Percentiles rank a stretch among this genome's conserved stretches.
Conservation (phyloP, 2,329 filamentous ascomycete species). For the Colletotrichum sp. region DNA sequence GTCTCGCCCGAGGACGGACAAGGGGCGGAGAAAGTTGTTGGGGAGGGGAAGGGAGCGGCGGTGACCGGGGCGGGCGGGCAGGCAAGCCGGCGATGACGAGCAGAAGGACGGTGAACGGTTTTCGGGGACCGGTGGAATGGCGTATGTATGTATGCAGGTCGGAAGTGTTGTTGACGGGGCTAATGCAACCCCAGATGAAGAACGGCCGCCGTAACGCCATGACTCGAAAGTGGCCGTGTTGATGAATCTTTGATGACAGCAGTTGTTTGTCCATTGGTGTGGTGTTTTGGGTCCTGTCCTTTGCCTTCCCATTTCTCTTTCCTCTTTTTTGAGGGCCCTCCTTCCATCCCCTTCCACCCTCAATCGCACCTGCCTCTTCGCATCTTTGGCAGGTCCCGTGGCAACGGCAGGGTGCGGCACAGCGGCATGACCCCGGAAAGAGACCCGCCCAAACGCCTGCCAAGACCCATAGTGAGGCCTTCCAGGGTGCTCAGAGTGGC, state of each 20-base stretch:
- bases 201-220: not conserved
- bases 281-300: not conserved
- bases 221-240: not conserved
- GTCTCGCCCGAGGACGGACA: slow-evolving; percentile 6
- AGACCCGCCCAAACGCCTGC: slow-evolving; percentile 1
- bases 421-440: slow-evolving; percentile 5
- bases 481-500: not conserved
- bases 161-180: not conserved
- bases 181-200: not conserved
- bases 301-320: not conserved
- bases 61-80: not conserved
- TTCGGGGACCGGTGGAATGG: not conserved
- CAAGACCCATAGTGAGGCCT: slow-evolving; percentile 14
- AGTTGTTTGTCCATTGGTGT: not conserved
- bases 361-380: not conserved
- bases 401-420: not conserved
- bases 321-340: not conserved
- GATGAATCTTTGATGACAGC: not conserved
- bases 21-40: not conserved
- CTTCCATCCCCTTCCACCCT: not conserved
- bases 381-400: not conserved
- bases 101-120: not conserved
- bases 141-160: not conserved
- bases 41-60: not conserved
- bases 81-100: not conserved